Base-by-base conservation (phyloP, 768 basidiomycete genomes). In the Suillus luteus region DNA sequence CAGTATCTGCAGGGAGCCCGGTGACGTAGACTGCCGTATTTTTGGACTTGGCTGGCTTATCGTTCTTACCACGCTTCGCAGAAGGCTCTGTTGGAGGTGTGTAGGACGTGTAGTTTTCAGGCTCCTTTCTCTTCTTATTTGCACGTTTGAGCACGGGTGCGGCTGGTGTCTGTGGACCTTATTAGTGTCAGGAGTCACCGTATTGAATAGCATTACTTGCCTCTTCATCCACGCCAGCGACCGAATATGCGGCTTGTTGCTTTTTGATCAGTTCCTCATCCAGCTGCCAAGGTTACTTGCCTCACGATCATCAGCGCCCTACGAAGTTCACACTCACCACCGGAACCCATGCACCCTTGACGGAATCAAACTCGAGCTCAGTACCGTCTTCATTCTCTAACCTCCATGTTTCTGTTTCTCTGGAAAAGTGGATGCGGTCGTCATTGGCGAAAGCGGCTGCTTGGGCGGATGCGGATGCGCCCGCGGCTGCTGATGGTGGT, bases 171-270 rank as follows among this genome's bases (percentile, higher is more conserved):
- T 97, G 69, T 55, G 65, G 55, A 58, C 60, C 64, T 65, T 62
- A 68, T 66, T 38, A 22, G 70, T 69, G 57, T 64, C 72, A 66
- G 68, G 62, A 69, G 64, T 66, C 68, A 43, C 41, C 58, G 57
- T 27, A 19, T 49, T 52, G 27, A 62, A 62, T 65, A 54, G 59
- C 65, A 63, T 67, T 63, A 77, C 87, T 73, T 74, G 55, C 96
- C 79, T 88, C 85, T 81, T 99, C 97, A 73, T 99, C 96, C 27
- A 99, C 95, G 11, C 96, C 97, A 15, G 81, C 82, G 1, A 99
- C 82, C 0, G 94, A 90, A 76, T 99, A 99, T 1, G 95, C 96
- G 1, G 94, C 95, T 79, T 99, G 97, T 74, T 99, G 96, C 27
- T 87, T 88, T 72, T 87, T 89, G 63, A 96, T 68, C 14, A 93